Conservation (phyloP, 139 green algal species). For the Coelastrella sp. region DNA sequence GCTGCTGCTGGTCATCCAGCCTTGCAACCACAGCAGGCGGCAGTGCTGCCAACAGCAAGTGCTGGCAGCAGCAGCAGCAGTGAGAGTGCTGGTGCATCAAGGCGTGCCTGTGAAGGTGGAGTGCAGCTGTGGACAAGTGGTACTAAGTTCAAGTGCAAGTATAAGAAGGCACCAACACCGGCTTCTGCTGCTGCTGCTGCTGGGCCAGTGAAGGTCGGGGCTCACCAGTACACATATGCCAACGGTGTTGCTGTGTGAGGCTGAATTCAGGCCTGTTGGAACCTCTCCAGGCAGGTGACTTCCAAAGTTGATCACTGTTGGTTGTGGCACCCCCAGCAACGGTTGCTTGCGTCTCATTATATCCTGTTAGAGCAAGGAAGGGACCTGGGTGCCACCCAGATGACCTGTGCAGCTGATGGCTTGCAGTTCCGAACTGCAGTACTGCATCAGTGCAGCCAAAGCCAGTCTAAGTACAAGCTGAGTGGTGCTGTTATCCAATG, state of each 20-base stretch:
- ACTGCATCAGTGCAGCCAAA: too few relatives aligned
- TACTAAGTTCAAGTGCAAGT: conserved; percentile 41
- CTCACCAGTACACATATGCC: conserved; percentile 1
- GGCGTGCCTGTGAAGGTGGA: conserved; percentile 27
- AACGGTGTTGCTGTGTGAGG: conserved; percentile 21
- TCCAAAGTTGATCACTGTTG: neutral
- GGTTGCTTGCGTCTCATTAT: too few relatives aligned
- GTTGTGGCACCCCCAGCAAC: too few relatives aligned
- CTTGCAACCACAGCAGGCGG: neutral
- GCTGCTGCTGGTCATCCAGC: neutral
- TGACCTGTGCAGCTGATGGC: too few relatives aligned
- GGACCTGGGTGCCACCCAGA: too few relatives aligned
- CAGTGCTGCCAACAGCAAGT: neutral
- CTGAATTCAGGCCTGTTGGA: neutral
- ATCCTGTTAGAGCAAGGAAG: too few relatives aligned
- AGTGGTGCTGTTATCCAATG: too few relatives aligned
- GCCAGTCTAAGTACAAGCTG: too few relatives aligned
- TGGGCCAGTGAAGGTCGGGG: neutral
- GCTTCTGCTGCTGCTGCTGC: neutral
- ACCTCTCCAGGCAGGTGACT: neutral
- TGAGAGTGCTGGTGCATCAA: neutral
- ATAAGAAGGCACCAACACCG: neutral
- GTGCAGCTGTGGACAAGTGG: neutral
- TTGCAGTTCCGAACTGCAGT: too few relatives aligned
- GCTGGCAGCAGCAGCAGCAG: neutral